Conservation (phyloP, 2,329 filamentous ascomycete species). For the Hymenoscyphus fraxineus region DNA sequence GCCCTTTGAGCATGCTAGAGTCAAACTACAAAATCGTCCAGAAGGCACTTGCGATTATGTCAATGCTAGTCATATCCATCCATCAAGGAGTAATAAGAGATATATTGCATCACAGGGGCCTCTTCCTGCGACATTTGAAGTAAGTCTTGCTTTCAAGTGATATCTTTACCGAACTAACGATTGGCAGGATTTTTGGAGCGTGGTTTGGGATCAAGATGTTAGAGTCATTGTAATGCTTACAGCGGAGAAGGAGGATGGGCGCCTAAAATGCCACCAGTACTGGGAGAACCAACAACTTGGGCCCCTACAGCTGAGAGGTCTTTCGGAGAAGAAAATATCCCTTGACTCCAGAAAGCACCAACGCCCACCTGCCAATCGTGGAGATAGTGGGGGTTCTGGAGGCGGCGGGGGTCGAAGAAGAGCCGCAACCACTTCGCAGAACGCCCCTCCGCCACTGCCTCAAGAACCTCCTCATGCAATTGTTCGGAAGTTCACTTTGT, state of each 20-base stretch:
- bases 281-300: constrained; percentile 82
- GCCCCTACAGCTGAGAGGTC: constrained; percentile 64
- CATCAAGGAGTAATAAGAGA: constrained; percentile 77
- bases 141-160: constrained; percentile 42
- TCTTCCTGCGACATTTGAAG: constrained; percentile 84
- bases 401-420: constrained; percentile 42
- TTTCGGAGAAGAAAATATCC: constrained; percentile 80
- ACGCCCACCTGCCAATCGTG: constrained; percentile 36
- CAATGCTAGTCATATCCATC: constrained; percentile 84
- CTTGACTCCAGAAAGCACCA: constrained; percentile 56
- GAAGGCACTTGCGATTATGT: constrained; percentile 82
- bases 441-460: constrained; percentile 34
- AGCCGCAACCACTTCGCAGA: constrained; percentile 51
- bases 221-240: constrained; percentile 96
- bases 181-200: constrained; percentile 88
- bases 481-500: constrained; percentile 82
- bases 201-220: constrained; percentile 95
- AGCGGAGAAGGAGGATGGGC: constrained; percentile 87
- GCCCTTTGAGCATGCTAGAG: constrained; percentile 89
- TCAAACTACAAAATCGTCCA: constrained; percentile 67
- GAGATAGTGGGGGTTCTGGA: not conserved
- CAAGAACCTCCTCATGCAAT: constrained; percentile 70
- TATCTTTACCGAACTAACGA: constrained; percentile 16
- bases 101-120: constrained; percentile 97
- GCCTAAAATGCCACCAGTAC: constrained; percentile 92